These are phyloP conservation scores for Panus rudis DNA, from an alignment of 768 basidiomycete genomes.

Conservation along the genomic window DNA sequence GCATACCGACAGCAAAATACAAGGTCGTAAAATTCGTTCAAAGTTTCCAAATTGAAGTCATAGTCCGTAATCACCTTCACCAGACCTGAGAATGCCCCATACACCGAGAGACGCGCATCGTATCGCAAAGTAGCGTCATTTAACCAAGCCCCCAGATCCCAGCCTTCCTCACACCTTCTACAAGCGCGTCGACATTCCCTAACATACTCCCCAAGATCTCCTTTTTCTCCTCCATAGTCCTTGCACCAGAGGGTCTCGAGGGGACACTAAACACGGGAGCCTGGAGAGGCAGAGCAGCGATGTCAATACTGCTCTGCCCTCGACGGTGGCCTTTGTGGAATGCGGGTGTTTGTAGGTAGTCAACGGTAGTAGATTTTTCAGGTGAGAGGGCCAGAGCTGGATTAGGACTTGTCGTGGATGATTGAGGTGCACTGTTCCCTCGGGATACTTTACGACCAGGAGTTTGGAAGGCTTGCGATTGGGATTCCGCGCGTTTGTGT, in stretches of 20 bases:
- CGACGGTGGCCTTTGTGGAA: slow-evolving; percentile 13
- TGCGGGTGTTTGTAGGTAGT: slow-evolving; percentile 6
- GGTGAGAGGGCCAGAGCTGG: slow-evolving; percentile 1
- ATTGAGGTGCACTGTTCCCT: no score
- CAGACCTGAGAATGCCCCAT: no score
- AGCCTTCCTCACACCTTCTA: slow-evolving; percentile 79
- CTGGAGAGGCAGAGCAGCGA: slow-evolving; percentile 5
- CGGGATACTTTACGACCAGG: no score
- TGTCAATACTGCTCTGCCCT: slow-evolving; percentile 17
- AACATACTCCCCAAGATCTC: slow-evolving; percentile 73
- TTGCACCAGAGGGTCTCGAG: slow-evolving; percentile 14
- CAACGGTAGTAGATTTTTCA: slow-evolving; percentile 4
- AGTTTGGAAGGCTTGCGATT: neutral
- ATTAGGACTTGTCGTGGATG: no score
- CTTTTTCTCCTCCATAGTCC: slow-evolving; percentile 78
- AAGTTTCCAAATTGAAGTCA: no score
- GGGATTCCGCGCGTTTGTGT: neutral
- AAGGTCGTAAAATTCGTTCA: no score
- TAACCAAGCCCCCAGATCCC: slow-evolving; percentile 78
- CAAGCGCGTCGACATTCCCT: slow-evolving; percentile 87
- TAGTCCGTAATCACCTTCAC: no score
- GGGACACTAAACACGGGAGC: neutral
- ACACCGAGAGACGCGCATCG: no score
- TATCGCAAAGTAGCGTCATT: no score
- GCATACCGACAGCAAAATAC: no score